Evolutionary conservation across 768 basidiomycete genomes (phyloP).

Genomic region (Antrodiella citrinella): DNA sequence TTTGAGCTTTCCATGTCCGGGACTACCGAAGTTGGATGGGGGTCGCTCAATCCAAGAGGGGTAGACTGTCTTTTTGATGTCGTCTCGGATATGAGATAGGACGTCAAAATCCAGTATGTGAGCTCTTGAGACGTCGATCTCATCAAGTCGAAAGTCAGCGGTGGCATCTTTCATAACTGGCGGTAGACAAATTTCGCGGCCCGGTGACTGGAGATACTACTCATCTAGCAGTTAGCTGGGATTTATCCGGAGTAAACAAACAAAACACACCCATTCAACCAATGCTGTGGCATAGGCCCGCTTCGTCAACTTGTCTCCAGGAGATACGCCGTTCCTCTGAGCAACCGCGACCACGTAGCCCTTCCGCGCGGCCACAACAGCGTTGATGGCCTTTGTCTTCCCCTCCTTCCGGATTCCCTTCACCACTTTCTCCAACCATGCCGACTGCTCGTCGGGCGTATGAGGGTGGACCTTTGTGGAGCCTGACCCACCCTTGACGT

Average conservation of each 20-base stretch:
- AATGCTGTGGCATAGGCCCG: neutral
- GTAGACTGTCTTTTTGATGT: conserved; percentile 12
- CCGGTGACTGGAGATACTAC: neutral
- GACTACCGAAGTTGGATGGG: conserved; percentile 11
- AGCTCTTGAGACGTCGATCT: neutral
- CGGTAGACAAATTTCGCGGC: neutral
- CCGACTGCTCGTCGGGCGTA: conserved; percentile 1
- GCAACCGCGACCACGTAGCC: conserved; percentile 2
- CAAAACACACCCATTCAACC: neutral
- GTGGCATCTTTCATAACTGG: conserved; percentile 1
- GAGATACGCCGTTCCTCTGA: neutral
- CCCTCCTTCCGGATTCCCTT: neutral
- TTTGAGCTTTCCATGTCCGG: conserved; percentile 15
- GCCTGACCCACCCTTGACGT: conserved; percentile 9
- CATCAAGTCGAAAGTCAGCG: neutral
- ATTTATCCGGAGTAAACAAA: too few relatives aligned
- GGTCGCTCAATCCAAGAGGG: conserved; percentile 18
- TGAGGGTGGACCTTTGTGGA: conserved; percentile 6
- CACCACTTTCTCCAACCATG: neutral
- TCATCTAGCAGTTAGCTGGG: neutral
- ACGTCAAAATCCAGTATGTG: conserved; percentile 2
- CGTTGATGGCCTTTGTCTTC: neutral
- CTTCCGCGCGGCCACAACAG: neutral
- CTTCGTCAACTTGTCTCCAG: neutral
- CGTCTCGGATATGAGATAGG: conserved; percentile 6